Percentiles rank a stretch among this genome's conserved stretches.
Conservation (phyloP, 139 green algal species). For the Chlorella sp. region DNA sequence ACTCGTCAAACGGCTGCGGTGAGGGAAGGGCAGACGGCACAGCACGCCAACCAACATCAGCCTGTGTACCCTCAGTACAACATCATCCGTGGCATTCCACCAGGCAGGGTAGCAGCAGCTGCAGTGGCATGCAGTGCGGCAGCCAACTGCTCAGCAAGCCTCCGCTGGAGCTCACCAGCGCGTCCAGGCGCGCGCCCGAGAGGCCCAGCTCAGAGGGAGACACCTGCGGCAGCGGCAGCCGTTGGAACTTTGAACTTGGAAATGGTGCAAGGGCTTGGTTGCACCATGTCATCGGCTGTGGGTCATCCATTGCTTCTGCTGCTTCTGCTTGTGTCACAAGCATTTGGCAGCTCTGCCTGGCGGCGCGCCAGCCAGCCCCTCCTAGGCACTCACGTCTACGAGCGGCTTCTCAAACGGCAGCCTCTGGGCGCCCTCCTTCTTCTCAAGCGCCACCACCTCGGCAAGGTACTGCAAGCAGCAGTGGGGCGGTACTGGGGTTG, state of each 20-base stretch:
- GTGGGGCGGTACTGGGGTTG: background rate
- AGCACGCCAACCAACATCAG: too few species aligned
- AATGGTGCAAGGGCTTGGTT: too few species aligned
- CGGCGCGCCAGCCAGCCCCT: too few species aligned
- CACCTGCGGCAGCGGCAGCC: background rate
- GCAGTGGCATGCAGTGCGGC: background rate
- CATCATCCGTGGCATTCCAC: too few species aligned
- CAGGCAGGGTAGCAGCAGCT: background rate
- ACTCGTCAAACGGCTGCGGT: constrained; percentile 35
- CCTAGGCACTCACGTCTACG: too few species aligned
- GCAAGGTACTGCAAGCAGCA: background rate
- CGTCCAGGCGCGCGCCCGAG: background rate
- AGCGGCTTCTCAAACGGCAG: constrained; percentile 12
- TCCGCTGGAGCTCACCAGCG: background rate
- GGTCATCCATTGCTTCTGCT: too few species aligned
- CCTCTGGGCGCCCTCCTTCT: background rate
- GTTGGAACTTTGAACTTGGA: too few species aligned
- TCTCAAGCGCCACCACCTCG: constrained; percentile 9
- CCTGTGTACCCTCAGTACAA: too few species aligned
- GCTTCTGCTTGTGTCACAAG: too few species aligned
- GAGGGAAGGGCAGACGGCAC: background rate
- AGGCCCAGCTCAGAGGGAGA: background rate
- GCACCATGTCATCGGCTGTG: too few species aligned
- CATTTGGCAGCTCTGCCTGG: too few species aligned
- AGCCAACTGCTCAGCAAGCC: background rate